Conservation (phyloP, 352 stramenopile genomes). For the Phytophthora boehmeriae region DNA sequence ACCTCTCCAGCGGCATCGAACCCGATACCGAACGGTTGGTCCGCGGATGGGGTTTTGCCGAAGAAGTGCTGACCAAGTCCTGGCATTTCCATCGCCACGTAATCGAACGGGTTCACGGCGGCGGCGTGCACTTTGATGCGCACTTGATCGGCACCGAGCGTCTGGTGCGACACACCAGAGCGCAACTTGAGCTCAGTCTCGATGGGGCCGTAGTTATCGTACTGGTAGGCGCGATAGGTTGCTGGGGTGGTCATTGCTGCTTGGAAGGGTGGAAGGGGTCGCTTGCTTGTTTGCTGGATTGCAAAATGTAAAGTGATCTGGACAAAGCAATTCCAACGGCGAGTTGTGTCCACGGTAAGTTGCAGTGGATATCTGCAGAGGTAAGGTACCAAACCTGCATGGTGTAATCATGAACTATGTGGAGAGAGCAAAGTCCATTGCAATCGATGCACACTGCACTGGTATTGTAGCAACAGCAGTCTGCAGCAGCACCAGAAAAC, state of each 20-base stretch:
- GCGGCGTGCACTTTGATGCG: conserved; percentile 60
- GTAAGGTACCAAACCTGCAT: too few species aligned
- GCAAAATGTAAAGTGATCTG: too few species aligned
- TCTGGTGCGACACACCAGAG: conserved; percentile 1
- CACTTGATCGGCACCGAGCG: conserved; percentile 34
- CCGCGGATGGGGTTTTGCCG: conserved; percentile 19
- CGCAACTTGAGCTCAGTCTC: conserved; percentile 26
- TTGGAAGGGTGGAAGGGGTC: neutral
- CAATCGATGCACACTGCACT: too few species aligned
- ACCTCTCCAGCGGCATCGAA: conserved; percentile 43
- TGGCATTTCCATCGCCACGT: conserved; percentile 53
- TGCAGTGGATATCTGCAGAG: too few species aligned
- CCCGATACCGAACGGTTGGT: conserved; percentile 38
- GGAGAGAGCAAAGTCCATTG: too few species aligned
- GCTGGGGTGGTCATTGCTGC: conserved; percentile 14
- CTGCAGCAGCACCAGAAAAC: too few species aligned
- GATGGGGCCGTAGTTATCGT: conserved; percentile 26
- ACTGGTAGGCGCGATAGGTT: conserved; percentile 32
- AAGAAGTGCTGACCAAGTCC: conserved; percentile 18
- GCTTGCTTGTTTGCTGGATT: neutral
- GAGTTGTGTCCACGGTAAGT: too few species aligned
- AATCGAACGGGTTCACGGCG: conserved; percentile 68
- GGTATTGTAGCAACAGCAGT: too few species aligned
- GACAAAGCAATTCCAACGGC: too few species aligned
- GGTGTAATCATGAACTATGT: too few species aligned